Base-by-base conservation (phyloP, 805 yeast species). In the Starmerella tilneyi region DNA sequence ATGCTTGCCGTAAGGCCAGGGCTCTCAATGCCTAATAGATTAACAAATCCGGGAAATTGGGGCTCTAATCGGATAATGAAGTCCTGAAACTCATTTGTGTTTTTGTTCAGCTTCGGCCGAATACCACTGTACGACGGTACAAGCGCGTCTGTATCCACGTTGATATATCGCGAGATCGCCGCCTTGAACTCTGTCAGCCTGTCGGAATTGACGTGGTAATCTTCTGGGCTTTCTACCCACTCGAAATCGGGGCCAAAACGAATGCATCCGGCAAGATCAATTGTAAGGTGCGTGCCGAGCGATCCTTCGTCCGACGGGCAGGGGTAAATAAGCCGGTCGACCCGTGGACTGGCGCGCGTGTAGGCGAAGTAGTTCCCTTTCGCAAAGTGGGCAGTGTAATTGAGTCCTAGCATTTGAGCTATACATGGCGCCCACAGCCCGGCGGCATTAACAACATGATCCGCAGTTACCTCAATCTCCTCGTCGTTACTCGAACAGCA, bases 221-320 rank as follows among this genome's bases (percentile, higher is more conserved):
- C 65, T 8, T 45, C 41, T 1, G 65, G 61, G 4, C 52, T 38
- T 9, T 56, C 73, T 2, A 82, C 75, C 84, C 94, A 85, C 60
- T 85, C 92, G 32, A 84, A 62, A 59, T 88, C 95, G 0, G 96
- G 96, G 0, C 96, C 96, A 59, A 86, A 86, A 51, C 75, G 72
- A 22, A 86, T 63, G 53, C 78, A 79, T 0, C 94, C 92, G 3
- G 82, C 86, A 44, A 86, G 63, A 56, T 84, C 94, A 24, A 88
- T 65, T 0, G 96, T 86, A 50, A 88, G 64, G 65, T 86, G 96
- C 0, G 92, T 83, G 0, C 96, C 96, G 45, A 88, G 66, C 0
- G 94, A 82, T n/a, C 81, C 70, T 26, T 53, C 72, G n/a, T 79
- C 77, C 1, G 79, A 71, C 1, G 85, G 84, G 45, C 84, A 80